Conservation (phyloP, 352 stramenopile species). For the Pythium guiyangense region DNA sequence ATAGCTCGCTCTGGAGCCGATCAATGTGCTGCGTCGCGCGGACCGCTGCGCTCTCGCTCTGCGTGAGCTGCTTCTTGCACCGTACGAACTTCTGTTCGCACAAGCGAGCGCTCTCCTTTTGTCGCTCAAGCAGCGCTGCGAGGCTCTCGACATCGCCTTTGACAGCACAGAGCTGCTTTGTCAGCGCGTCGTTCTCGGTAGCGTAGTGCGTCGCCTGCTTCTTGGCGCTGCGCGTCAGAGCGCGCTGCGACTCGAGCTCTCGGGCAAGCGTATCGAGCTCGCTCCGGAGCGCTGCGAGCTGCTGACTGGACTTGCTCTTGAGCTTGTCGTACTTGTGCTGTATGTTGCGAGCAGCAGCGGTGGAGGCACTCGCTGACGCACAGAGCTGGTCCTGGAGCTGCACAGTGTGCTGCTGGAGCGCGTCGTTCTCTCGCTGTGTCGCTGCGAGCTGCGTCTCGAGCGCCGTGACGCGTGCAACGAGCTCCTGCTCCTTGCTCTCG, state of each 20-base stretch:
- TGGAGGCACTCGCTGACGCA: slow-evolving; percentile 2
- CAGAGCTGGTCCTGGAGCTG: slow-evolving; percentile 22
- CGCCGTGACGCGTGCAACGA: slow-evolving; percentile 16
- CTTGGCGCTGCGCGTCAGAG: slow-evolving; percentile 23
- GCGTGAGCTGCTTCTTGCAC: slow-evolving; percentile 21
- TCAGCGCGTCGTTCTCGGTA: slow-evolving; percentile 30
- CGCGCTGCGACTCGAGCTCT: slow-evolving; percentile 36
- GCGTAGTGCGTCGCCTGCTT: slow-evolving; percentile 27
- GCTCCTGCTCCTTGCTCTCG: slow-evolving; percentile 28
- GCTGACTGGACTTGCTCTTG: slow-evolving; percentile 18
- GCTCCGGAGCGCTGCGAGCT: slow-evolving; percentile 20
- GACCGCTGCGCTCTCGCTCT: slow-evolving; percentile 10
- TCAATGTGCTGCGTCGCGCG: slow-evolving; percentile 14
- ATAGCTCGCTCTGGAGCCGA: slow-evolving; percentile 24
- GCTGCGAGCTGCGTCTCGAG: slow-evolving; percentile 14
- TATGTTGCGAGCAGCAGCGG: background rate
- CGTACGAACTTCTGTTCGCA: slow-evolving; percentile 22
- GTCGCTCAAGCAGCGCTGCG: slow-evolving; percentile 33
- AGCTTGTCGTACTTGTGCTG: slow-evolving; percentile 26
- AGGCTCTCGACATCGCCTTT: slow-evolving; percentile 41
- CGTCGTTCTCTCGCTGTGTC: slow-evolving; percentile 4
- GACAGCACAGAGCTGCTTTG: slow-evolving; percentile 29
- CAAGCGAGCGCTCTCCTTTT: slow-evolving; percentile 18
- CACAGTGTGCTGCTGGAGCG: slow-evolving; percentile 6
- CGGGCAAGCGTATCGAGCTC: slow-evolving; percentile 20